phyloP scores from a whole-genome alignment of 441 rosid species.

The Syzygium syzygioides region DNA sequence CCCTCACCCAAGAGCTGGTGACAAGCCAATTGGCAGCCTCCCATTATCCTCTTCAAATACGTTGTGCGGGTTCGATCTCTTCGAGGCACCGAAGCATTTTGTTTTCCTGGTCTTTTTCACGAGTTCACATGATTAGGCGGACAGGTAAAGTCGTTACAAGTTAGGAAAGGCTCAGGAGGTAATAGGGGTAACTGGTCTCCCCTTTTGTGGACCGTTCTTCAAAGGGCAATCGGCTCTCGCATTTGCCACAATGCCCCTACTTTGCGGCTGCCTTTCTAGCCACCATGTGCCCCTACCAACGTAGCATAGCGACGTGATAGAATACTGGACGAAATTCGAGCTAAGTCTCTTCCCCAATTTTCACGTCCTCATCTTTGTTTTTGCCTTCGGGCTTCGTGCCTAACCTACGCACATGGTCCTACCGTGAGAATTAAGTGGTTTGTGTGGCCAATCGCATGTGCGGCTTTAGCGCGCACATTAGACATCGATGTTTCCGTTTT shows the following conservation, averaged over 20 bases:
- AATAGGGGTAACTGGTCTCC: constrained; percentile 29
- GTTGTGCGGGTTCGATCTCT: too few relatives aligned
- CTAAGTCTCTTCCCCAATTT: not conserved
- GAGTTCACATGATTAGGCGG: constrained; percentile 28
- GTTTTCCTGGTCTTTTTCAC: not conserved
- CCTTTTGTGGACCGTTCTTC: constrained; percentile 31
- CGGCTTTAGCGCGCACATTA: not conserved
- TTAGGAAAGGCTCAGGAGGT: constrained; percentile 19
- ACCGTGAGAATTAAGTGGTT: not conserved
- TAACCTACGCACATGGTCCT: not conserved
- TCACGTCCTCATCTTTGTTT: not conserved
- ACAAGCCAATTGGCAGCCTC: constrained; percentile 2
- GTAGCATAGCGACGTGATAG: not conserved
- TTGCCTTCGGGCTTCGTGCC: not conserved
- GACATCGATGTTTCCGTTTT: not conserved
- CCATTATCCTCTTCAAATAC: not conserved
- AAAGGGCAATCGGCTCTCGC: not conserved
- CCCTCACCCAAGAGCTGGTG: not conserved
- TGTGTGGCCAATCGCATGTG: not conserved
- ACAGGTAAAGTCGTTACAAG: constrained; percentile 63
- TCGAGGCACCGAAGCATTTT: too few relatives aligned
- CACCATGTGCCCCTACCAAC: not conserved
- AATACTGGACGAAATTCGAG: not conserved
- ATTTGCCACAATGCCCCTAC: constrained; percentile 20
- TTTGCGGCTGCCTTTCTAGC: not conserved